Evolutionary conservation across 164 flowering plant genomes (phyloP).

Genomic region (Paratinospora sagittata): DNA sequence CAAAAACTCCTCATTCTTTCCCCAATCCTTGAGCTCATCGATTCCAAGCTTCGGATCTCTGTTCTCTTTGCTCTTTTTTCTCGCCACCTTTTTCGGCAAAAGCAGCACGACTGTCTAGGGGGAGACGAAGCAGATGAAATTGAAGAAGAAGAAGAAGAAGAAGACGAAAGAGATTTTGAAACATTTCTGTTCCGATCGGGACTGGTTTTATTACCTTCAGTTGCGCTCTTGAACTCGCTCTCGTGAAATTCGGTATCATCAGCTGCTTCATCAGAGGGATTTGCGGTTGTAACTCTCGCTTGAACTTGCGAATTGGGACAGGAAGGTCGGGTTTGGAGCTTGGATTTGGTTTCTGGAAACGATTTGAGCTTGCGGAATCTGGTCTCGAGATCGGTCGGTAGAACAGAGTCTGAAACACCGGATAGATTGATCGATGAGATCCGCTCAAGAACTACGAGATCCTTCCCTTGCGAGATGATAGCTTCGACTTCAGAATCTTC

Average conservation of each 20-base stretch:
- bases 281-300: constrained; percentile 2
- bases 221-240: constrained; percentile 1
- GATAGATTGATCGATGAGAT: constrained; percentile 61
- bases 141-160: constrained; percentile 18
- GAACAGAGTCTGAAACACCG: constrained; percentile 38
- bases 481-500: constrained; percentile 60
- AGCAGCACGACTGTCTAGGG: constrained; percentile 25
- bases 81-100: constrained; percentile 24
- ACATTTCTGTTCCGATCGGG: constrained; percentile 5
- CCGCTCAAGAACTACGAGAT: constrained; percentile 55
- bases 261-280: constrained; percentile 7
- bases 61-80: constrained; percentile 26
- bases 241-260: background rate
- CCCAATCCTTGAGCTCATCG: constrained; percentile 29
- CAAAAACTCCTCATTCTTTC: constrained; percentile 31
- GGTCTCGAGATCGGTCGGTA: constrained; percentile 55
- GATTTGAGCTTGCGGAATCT: constrained; percentile 73
- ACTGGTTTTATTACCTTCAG: background rate
- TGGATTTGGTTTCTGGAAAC: constrained; percentile 28
- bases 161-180: constrained; percentile 11
- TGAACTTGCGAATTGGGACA: background rate
- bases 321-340: constrained; percentile 1
- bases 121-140: constrained; percentile 29
- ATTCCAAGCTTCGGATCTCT: constrained; percentile 6
- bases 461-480: constrained; percentile 53